Base-by-base conservation (phyloP, 164 flowering plant genomes). In the Magnolia kwangsiensis region DNA sequence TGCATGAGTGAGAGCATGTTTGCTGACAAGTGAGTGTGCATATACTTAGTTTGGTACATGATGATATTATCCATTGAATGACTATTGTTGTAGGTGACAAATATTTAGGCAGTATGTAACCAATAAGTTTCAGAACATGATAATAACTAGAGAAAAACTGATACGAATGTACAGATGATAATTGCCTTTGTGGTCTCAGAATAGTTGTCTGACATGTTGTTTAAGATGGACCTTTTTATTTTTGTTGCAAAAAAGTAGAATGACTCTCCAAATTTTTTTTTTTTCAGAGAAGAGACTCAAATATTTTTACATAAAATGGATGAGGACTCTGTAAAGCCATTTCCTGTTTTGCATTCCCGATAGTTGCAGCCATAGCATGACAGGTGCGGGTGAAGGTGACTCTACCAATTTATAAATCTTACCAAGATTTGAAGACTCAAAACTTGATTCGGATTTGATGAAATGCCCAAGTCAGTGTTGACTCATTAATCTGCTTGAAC, bases 241-340 rank as follows among this genome's bases (percentile, higher is more conserved):
- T 64, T 64, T 13, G 3, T 11, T 49, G 59, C 21, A 13, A 29
- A 13, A 19, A 19, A 19, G 21, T 49, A 49, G 4, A 45, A 19
- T 21, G 16, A 21, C 4, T 71, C 2, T n/a, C 49, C 18, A 1
- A 1, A 1, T 3, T 51, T 23, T 20, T 19, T 51, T 73, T 20
- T 13, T 21, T 45, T 7, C 90, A 94, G 94, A 72, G 94, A 90
- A 80, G 84, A 83, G 73, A 83, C 83, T 69, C 85, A 85, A 72
- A 84, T 90, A 81, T 90, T 84, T 67, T 75, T 90, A 58, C 84
- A 89, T 23, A 71, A 80, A 70, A 77, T 87, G 71, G 84, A 86
- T 61, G 83, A 78, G 49, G 64, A 14, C 27, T 6, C 49, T 37
- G 24, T 72, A n/a, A 66, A 51, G 72, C 80, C 84, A 63, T 49